phyloP scores from a whole-genome alignment of 441 rosid species.

The Syzygium malaccense region DNA sequence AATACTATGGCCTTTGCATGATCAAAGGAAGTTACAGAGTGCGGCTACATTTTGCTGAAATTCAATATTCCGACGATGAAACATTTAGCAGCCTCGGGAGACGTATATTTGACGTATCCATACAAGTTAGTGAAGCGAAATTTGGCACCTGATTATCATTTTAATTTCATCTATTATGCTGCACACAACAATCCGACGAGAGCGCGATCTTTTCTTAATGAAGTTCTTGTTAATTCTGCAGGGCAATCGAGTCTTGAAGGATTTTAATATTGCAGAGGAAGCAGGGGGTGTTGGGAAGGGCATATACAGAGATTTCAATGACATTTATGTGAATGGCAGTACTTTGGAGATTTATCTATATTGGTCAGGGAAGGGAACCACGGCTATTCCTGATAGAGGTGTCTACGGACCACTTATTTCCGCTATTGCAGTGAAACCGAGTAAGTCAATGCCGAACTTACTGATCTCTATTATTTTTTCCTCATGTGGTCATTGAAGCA shows the following conservation, averaged over 20 bases:
- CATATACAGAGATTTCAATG: slow-evolving; percentile 7
- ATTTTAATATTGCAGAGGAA: slow-evolving; percentile 53
- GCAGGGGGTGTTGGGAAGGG: slow-evolving; percentile 65
- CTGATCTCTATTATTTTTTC: not conserved
- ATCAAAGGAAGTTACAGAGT: slow-evolving; percentile 48
- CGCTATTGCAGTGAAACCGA: slow-evolving; percentile 65
- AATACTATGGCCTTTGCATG: slow-evolving; percentile 75
- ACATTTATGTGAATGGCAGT: slow-evolving; percentile 38
- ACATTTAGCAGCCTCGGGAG: slow-evolving; percentile 51
- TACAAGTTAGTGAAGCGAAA: slow-evolving; percentile 48
- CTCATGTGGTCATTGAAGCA: not conserved
- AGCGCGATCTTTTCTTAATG: not conserved
- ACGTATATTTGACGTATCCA: slow-evolving; percentile 63
- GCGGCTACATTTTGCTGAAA: slow-evolving; percentile 83
- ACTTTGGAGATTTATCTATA: slow-evolving; percentile 72
- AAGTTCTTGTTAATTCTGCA: not conserved
- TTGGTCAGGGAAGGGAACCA: slow-evolving; percentile 89
- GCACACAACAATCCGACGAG: not conserved
- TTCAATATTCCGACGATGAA: slow-evolving; percentile 42
- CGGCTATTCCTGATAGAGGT: slow-evolving; percentile 49
- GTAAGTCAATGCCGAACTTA: slow-evolving; percentile 27
- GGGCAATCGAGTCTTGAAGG: slow-evolving; percentile 47
- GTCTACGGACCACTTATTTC: slow-evolving; percentile 90
- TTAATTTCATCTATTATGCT: not conserved
- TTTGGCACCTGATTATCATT: not conserved